Evolutionary conservation across 345 rosid genomes (phyloP).

Genomic region (Fremontodendron californicum): DNA sequence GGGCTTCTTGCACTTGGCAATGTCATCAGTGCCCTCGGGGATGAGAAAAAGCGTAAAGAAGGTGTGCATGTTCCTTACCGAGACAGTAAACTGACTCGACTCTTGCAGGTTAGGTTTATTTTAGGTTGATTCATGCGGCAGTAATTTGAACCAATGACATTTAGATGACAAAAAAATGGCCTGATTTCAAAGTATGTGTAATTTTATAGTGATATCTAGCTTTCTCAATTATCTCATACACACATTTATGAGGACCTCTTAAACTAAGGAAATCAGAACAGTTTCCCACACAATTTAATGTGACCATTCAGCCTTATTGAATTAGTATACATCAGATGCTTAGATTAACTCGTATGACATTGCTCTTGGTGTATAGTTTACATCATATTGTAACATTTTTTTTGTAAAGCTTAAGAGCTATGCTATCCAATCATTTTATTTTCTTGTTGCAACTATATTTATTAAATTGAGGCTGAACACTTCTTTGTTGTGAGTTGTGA

Average conservation of each 20-base stretch:
- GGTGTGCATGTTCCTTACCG: constrained; percentile 82
- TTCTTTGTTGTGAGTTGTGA: background rate
- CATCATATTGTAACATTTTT: constrained; percentile 1
- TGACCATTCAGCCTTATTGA: background rate
- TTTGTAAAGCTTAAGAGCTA: background rate
- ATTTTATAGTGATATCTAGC: background rate
- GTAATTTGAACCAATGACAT: constrained; percentile 1
- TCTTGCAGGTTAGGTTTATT: constrained; percentile 54
- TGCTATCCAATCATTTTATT: background rate
- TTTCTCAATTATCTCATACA: constrained; percentile 7
- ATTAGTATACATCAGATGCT: background rate
- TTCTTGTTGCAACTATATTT: background rate
- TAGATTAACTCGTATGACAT: background rate
- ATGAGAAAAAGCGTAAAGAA: constrained; percentile 82
- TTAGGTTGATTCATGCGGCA: background rate
- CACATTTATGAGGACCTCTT: background rate
- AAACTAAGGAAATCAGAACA: background rate
- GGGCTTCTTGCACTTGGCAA: constrained; percentile 94
- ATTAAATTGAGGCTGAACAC: background rate
- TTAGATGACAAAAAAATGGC: constrained; percentile 4
- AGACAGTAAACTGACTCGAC: constrained; percentile 83
- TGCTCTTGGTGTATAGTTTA: background rate
- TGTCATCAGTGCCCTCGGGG: constrained; percentile 85
- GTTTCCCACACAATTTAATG: background rate
- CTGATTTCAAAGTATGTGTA: background rate